These are phyloP conservation scores for Theileria sp. DNA, from an alignment of 169 alveolate species.

Conservation along the genomic window DNA sequence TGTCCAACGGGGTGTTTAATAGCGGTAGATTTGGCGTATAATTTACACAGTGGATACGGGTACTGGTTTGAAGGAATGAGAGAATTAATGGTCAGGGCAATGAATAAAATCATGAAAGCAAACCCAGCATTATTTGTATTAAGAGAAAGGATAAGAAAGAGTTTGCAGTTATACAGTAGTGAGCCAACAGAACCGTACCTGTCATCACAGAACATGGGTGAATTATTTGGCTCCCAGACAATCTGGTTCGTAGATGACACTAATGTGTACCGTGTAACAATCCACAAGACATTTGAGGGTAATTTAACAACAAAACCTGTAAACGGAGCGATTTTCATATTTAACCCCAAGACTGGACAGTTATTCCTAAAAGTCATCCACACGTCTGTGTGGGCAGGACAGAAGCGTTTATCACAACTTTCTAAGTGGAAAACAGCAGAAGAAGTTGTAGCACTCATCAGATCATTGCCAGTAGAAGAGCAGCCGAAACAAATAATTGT, in stretches of 20 bases:
- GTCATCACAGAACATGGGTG: conserved; percentile 97
- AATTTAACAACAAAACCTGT: conserved; percentile 99
- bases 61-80: conserved; percentile 98
- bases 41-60: conserved; percentile 98
- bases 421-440: conserved; percentile 99
- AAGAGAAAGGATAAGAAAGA: conserved; percentile 99
- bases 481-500: conserved; percentile 99
- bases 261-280: conserved; percentile 99
- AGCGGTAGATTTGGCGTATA: conserved; percentile 99
- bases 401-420: conserved; percentile 98
- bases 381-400: conserved; percentile 99
- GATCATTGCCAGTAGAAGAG: conserved; percentile 99
- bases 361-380: conserved; percentile 98
- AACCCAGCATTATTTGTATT: conserved; percentile 99
- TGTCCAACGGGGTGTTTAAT: conserved; percentile 97
- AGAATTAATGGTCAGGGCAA: conserved; percentile 93
- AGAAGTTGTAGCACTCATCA: conserved; percentile 99
- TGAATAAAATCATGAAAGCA: conserved; percentile 98
- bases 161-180: conserved; percentile 97
- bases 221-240: conserved; percentile 96
- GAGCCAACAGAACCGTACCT: conserved; percentile 99
- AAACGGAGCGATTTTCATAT: conserved; percentile 99
- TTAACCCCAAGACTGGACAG: conserved; percentile 99
- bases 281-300: conserved; percentile 99
- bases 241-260: conserved; percentile 99